A percentile compares a stretch with the other conserved stretches of the same genome.
phyloP scores from a whole-genome alignment of 805 yeast species.

The Teunomyces barrocoloradensis region DNA sequence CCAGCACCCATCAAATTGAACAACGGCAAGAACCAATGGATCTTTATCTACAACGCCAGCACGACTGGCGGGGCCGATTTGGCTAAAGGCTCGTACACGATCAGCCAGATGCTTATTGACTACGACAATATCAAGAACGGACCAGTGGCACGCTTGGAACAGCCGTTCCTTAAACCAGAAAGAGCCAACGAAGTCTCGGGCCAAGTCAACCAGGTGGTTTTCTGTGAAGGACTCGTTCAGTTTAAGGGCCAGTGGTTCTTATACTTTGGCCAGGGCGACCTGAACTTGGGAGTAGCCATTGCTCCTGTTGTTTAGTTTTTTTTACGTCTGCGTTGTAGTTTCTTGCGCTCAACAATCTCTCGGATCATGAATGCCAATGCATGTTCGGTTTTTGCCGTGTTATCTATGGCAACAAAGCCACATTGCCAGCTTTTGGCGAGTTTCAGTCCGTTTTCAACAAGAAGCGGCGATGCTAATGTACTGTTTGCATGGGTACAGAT shows the following conservation, averaged over 20 bases:
- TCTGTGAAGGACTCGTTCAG: slow-evolving; percentile 43
- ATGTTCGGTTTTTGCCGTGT: slow-evolving; percentile 54
- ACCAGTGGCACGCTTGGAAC: slow-evolving; percentile 38
- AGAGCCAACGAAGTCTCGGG: slow-evolving; percentile 33
- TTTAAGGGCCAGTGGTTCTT: slow-evolving; percentile 41
- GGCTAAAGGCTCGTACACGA: slow-evolving; percentile 30
- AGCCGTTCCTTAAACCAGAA: slow-evolving; percentile 35
- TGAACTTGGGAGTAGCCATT: slow-evolving; percentile 42
- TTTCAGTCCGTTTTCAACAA: slow-evolving; percentile 56
- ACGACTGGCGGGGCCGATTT: slow-evolving; percentile 36
- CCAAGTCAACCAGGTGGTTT: slow-evolving; percentile 42
- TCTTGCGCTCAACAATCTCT: slow-evolving; percentile 52
- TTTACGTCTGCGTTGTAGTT: slow-evolving; percentile 13
- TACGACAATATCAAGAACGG: slow-evolving; percentile 33
- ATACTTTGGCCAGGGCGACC: slow-evolving; percentile 44
- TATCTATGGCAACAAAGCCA: slow-evolving; percentile 64
- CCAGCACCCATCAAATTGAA: slow-evolving; percentile 40
- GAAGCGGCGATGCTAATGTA: slow-evolving; percentile 56
- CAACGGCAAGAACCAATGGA: slow-evolving; percentile 29
- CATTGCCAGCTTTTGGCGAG: slow-evolving; percentile 62
- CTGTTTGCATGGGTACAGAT: slow-evolving; percentile 63
- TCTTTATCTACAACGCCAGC: slow-evolving; percentile 38
- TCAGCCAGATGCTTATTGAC: slow-evolving; percentile 41
- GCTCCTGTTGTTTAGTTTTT: slow-evolving; percentile 10
- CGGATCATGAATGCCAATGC: slow-evolving; percentile 55